Base-by-base conservation (phyloP, 2,329 filamentous ascomycete genomes). In the Colletotrichum orbiculare region DNA sequence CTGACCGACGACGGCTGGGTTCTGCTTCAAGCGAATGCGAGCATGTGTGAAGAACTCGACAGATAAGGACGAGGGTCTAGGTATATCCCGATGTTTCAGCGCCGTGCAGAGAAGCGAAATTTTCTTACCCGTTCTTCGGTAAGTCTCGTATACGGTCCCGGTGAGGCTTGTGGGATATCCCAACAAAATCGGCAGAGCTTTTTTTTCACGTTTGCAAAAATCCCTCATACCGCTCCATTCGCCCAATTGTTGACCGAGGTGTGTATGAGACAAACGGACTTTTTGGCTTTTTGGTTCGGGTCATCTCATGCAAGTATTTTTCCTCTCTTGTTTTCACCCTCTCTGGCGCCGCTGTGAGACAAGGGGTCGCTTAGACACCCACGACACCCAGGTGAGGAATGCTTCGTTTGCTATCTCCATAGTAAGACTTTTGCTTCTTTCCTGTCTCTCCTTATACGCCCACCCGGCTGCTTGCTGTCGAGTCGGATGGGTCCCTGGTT, bases 181-280 rank as follows among this genome's bases (percentile, higher is more conserved):
- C 61, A 64, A 64, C 61, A 60, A 60, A 54, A 25, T 25, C 4
- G 25, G 25, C 54, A 11, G 12, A 8, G 38, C 37, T 49, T 50
- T 64, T 60, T 15, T 42, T 33, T 53, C 15, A 25, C 25, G 3
- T 25, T 25, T 25, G 25, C 25, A 25, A 25, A 25, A 25, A 25
- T 25, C 25, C 25, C 25, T 25, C 25, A 25, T 25, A 25, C 25
- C 25, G 25, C 25, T 25, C 25, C 25, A 25, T 25, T 4, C 61
- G 61, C 61, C 37, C 54, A 8, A 50, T 64, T 61, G 62, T 61
- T 61, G 62, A 46, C 57, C 45, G 46, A 46, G 33, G 41, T 46
- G 33, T 47, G 37, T 10, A 43, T 49, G 58, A 63, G 61, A 64
- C 61, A 60, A 11, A 7, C 25, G 25, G 25, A 25, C 25, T 4